Base-by-base conservation (phyloP, 140 eudicot species). In the Bidens hawaiensis region DNA sequence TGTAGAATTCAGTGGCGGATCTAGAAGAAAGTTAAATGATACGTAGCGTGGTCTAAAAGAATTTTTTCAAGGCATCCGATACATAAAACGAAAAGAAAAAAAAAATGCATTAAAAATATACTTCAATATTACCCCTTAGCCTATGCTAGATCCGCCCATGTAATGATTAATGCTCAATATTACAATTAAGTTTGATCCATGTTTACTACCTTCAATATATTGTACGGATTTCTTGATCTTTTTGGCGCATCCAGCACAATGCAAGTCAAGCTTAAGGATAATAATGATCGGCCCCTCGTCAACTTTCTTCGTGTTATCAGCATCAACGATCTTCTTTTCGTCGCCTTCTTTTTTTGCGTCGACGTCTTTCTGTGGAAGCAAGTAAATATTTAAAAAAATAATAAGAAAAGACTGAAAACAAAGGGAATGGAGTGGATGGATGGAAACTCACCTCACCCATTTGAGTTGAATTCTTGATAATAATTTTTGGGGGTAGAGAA, bases 221-320 rank as follows among this genome's bases (percentile, higher is more conserved):
- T 76, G 73, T 27, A 79, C 7, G n/a, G 81, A 69, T 41, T 73
- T 75, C 45, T 74, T 64, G 69, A 83, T 68, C 81, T 80, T 83
- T 45, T 74, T 77, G 42, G 90, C 90, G 25, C 90, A 83, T 25
- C 90, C 90, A 3, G 72, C 90, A 57, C 90, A 83, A 83, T 83
- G 90, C 86, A 83, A 76, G 65, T 80, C 82, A 7, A 80, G 73
- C 62, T 80, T 83, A 31, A 83, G 48, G 31, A 80, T 74, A 7
- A 83, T 25, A 43, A 81, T 63, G 68, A 57, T 66, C 3, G 68
- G 69, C 0, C 68, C 69, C 8, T 50, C 69, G 0, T 73, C 83
- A 14, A 38, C 58, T 46, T 76, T 67, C 54, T 60, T 28, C 4
- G 36, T 71, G 54, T 42, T 42, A 12, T 62, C 71, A 7, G 24